phyloP scores from a whole-genome alignment of 2,329 filamentous ascomycete genomes.

The Talaromyces sp. region DNA sequence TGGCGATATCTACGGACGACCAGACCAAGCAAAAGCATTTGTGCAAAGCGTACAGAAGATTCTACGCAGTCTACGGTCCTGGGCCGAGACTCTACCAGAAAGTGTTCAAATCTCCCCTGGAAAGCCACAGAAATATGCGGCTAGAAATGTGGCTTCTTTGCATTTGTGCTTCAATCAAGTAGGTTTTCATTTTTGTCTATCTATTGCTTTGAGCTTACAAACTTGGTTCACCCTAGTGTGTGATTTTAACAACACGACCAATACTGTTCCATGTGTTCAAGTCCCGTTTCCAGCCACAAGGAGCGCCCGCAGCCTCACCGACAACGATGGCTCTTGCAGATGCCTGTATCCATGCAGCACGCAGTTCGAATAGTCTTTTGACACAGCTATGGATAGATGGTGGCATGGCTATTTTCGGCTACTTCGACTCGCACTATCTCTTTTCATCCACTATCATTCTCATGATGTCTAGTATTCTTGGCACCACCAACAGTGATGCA shows the following conservation, averaged over 20 bases:
- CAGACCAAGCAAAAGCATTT: conserved; percentile 8
- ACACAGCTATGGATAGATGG: conserved; percentile 16
- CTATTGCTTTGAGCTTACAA: not conserved
- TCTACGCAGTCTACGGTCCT: conserved; percentile 11
- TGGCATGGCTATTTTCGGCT: conserved; percentile 11
- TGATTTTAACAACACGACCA: conserved; percentile 13
- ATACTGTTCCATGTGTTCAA: conserved; percentile 13
- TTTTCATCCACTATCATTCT: conserved; percentile 15
- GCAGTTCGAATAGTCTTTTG: conserved; percentile 13
- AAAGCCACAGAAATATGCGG: conserved; percentile 4
- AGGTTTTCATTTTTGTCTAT: not conserved
- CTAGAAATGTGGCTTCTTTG: conserved; percentile 13
- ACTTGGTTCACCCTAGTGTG: conserved; percentile 3
- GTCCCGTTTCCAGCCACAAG: conserved; percentile 11
- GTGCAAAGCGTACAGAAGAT: conserved; percentile 14
- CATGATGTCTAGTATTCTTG: conserved; percentile 13
- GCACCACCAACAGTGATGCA: conserved; percentile 6
- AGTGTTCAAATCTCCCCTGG: conserved; percentile 11
- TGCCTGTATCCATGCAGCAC: conserved; percentile 13
- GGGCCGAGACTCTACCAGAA: conserved; percentile 12
- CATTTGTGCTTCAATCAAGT: conserved; percentile 14
- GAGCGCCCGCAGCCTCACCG: conserved; percentile 7
- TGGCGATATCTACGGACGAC: conserved; percentile 12
- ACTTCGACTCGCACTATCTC: conserved; percentile 13
- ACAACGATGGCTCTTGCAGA: conserved; percentile 13